Evolutionary conservation across 1,284 basidiomycete genomes (phyloP).

Genomic region (Vanrija sp.): DNA sequence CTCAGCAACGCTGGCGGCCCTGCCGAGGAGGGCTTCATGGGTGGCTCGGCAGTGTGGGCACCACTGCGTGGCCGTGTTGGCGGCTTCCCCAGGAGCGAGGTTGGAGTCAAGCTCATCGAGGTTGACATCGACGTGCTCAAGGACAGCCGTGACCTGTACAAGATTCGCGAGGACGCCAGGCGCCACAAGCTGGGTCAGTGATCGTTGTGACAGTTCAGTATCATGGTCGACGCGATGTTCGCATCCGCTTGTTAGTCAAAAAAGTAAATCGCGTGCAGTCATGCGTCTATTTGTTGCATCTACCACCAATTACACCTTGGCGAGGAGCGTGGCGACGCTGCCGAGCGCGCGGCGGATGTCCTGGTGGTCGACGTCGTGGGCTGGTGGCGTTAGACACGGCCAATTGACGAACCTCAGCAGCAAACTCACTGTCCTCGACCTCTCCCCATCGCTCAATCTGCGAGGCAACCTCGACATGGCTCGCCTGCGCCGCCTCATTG

Average conservation of each 20-base stretch:
- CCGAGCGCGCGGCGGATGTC: constrained; percentile 85
- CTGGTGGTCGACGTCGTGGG: constrained; percentile 91
- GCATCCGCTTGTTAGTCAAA: too few species aligned
- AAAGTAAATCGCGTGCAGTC: too few species aligned
- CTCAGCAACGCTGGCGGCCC: constrained; percentile 46
- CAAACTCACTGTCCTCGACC: constrained; percentile 88
- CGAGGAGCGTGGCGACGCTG: constrained; percentile 63
- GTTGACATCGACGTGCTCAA: constrained; percentile 29
- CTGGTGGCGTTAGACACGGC: constrained; percentile 51
- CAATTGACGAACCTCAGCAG: not conserved
- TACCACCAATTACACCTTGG: constrained; percentile 18
- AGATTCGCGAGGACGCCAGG: constrained; percentile 35
- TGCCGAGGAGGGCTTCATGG: constrained; percentile 36
- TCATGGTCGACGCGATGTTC: too few species aligned
- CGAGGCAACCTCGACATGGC: constrained; percentile 88
- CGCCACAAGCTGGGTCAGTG: too few species aligned
- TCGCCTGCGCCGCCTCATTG: constrained; percentile 74
- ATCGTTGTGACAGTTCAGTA: too few species aligned
- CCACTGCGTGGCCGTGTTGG: constrained; percentile 33
- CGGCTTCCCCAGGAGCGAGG: constrained; percentile 8
- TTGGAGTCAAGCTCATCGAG: constrained; percentile 16
- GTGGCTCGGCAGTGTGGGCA: constrained; percentile 39
- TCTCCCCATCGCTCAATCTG: constrained; percentile 98
- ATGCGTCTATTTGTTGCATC: not conserved
- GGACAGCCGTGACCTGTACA: constrained; percentile 34